Evolutionary conservation across 2,329 filamentous ascomycete genomes (phyloP).

Genomic region (Paecilomyces sp.): DNA sequence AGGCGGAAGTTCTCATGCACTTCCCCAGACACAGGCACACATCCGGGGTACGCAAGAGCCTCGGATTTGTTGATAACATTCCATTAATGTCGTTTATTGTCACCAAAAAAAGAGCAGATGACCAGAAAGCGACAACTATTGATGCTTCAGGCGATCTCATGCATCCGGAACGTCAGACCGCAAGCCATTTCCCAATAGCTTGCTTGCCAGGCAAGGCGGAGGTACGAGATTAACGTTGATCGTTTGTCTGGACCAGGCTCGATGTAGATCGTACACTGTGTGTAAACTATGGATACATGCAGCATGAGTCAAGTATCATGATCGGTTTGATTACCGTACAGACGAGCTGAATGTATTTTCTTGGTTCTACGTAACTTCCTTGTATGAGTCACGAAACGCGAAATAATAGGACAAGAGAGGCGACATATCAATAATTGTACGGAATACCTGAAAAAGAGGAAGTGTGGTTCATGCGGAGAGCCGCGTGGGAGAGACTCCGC

Average conservation of each 20-base stretch:
- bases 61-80: background rate
- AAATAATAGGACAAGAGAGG: background rate
- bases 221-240: background rate
- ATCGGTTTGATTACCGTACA: background rate
- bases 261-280: background rate
- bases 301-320: background rate
- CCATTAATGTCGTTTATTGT: background rate
- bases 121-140: background rate
- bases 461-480: background rate
- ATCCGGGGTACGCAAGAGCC: background rate
- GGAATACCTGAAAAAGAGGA: background rate
- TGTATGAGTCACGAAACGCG: background rate
- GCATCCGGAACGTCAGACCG: background rate
- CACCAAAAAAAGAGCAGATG: background rate
- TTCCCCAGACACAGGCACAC: background rate
- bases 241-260: background rate
- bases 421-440: background rate
- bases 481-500: background rate
- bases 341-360: background rate
- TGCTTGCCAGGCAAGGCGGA: background rate
- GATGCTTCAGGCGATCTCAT: background rate
- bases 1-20: background rate
- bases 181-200: background rate
- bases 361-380: background rate
- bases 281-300: background rate